Evolutionary conservation across 345 rosid species (phyloP).

Genomic region (Dipteronia dyeriana): DNA sequence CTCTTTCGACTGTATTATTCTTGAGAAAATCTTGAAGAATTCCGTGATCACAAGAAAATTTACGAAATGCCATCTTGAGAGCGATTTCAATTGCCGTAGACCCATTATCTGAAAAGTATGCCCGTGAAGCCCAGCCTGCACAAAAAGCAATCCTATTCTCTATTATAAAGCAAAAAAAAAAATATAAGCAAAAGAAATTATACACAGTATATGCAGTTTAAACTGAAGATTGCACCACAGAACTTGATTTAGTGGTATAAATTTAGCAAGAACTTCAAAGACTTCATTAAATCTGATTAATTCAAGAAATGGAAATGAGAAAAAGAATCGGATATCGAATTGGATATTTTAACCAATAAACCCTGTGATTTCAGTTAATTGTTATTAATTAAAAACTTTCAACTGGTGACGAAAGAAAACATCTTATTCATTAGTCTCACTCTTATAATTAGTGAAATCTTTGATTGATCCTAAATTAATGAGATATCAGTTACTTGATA

Average conservation of each 20-base stretch:
- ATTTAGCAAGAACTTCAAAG: slow-evolving; percentile 5
- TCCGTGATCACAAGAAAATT: slow-evolving; percentile 63
- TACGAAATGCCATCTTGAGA: slow-evolving; percentile 96
- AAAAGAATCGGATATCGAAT: neutral
- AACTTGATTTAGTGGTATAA: slow-evolving; percentile 4
- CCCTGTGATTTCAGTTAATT: neutral
- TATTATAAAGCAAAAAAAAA: slow-evolving; percentile 1
- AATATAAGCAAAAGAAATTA: slow-evolving; percentile 7
- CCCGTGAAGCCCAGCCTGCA: slow-evolving; percentile 95
- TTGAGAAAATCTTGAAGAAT: slow-evolving; percentile 31
- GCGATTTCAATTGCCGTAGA: slow-evolving; percentile 95
- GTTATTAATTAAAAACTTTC: neutral
- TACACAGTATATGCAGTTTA: neutral
- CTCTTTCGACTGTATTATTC: slow-evolving; percentile 34
- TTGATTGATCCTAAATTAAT: neutral
- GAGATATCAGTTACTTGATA: neutral
- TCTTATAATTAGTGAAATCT: neutral
- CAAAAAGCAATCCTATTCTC: slow-evolving; percentile 22
- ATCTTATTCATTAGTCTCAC: neutral
- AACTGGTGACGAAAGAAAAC: neutral
- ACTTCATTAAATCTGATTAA: slow-evolving; percentile 3
- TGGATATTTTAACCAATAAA: neutral
- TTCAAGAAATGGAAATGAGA: neutral
- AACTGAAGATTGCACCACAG: neutral
- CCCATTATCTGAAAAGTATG: slow-evolving; percentile 90